Conservation (phyloP, 495 filamentous ascomycete species). For the Thermochaetoides thermophila region DNA sequence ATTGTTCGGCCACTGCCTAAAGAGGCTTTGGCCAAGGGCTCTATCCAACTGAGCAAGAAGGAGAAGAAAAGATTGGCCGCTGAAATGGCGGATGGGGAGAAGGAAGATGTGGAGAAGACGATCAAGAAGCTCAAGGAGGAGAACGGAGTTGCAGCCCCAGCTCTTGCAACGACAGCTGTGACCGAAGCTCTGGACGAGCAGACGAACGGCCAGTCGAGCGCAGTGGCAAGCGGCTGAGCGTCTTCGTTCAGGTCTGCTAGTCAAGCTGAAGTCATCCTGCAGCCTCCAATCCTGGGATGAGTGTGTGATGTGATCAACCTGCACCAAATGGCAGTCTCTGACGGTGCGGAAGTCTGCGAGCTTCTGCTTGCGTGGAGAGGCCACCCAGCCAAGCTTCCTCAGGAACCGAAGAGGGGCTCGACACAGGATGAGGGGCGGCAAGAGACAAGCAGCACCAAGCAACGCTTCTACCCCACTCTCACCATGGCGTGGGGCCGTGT, state of each 20-base stretch:
- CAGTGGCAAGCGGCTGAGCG: conserved; percentile 17
- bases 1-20: conserved; percentile 77
- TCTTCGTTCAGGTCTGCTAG: background rate
- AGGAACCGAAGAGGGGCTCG: too few species aligned
- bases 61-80: conserved; percentile 24
- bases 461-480: too few species aligned
- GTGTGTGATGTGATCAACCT: too few species aligned
- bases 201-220: conserved; percentile 12
- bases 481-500: too few species aligned
- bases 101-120: conserved; percentile 2
- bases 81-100: conserved; percentile 10
- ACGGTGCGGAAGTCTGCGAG: too few species aligned
- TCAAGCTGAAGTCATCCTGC: too few species aligned
- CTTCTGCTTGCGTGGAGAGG: too few species aligned
- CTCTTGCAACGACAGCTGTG: conserved; percentile 8
- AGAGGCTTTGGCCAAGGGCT: conserved; percentile 73
- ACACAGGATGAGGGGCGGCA: too few species aligned
- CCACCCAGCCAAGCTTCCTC: too few species aligned
- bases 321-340: too few species aligned
- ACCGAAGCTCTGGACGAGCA: conserved; percentile 13
- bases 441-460: too few species aligned
- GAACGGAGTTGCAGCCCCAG: background rate
- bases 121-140: conserved; percentile 4
- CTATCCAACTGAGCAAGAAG: conserved; percentile 48
- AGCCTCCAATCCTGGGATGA: too few species aligned